Percentiles rank a stretch among this genome's conserved stretches.
Conservation (phyloP, 306 rosid genomes). For the Lathyrus tuberosus region DNA sequence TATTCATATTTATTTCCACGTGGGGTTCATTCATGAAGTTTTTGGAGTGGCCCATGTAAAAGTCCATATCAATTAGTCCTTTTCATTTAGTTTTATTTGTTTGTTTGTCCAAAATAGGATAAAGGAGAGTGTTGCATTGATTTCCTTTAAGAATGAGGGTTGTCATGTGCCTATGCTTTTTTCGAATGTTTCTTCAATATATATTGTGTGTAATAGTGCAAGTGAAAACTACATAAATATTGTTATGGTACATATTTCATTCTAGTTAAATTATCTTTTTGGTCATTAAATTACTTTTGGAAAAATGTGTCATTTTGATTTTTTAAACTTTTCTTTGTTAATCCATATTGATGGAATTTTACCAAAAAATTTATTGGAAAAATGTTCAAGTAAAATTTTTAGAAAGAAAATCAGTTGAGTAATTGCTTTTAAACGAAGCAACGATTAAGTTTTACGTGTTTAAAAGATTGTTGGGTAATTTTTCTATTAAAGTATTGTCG, state of each 20-base stretch:
- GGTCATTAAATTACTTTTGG: too few species aligned
- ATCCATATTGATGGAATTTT: too few species aligned
- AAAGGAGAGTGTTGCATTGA: constrained; percentile 34
- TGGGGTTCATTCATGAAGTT: constrained; percentile 31
- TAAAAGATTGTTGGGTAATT: too few species aligned
- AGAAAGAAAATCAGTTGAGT: too few species aligned
- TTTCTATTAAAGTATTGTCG: too few species aligned
- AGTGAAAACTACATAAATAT: not conserved
- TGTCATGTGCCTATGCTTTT: constrained; percentile 21
- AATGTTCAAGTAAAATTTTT: too few species aligned
- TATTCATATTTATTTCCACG: constrained; percentile 20
- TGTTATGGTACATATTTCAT: not conserved
- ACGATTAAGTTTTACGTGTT: too few species aligned
- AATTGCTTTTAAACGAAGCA: too few species aligned
- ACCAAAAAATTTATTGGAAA: too few species aligned
- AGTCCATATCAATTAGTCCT: not conserved
- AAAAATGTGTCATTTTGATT: too few species aligned
- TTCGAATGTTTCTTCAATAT: constrained; percentile 1
- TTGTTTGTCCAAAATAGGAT: constrained; percentile 36
- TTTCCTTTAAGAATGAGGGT: constrained; percentile 7
- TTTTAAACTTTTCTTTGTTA: too few species aligned
- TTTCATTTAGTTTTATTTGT: constrained; percentile 32
- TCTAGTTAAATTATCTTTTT: not conserved
- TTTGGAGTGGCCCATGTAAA: constrained; percentile 21
- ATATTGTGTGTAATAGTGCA: not conserved